A percentile compares a stretch with the other conserved stretches of the same genome.
Evolutionary conservation across 2,329 filamentous ascomycete species (phyloP).

Genomic region (Aspergillus proliferans): DNA sequence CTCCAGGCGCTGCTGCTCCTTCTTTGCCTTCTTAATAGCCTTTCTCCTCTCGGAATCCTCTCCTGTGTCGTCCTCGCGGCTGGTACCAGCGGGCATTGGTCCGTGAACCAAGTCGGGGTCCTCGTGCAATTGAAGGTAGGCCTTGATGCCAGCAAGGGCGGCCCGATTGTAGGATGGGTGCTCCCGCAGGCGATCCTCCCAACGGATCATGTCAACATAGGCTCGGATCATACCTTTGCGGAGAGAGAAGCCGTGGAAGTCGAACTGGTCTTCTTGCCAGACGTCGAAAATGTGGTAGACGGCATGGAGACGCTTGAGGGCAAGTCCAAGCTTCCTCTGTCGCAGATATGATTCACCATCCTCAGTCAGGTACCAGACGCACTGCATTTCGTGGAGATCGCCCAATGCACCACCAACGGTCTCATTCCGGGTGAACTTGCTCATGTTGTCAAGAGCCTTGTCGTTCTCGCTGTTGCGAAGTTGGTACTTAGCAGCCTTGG

Average conservation of each 20-base stretch:
- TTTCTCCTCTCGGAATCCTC: constrained; percentile 70
- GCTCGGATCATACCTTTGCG: constrained; percentile 91
- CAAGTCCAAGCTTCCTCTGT: constrained; percentile 73
- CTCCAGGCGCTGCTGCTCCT: constrained; percentile 67
- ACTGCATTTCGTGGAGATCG: constrained; percentile 96
- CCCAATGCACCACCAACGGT: constrained; percentile 79
- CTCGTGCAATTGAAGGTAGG: constrained; percentile 76
- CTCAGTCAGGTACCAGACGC: constrained; percentile 92
- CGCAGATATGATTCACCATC: constrained; percentile 85
- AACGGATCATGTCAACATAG: constrained; percentile 92
- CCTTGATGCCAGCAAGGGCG: constrained; percentile 70
- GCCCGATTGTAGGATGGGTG: constrained; percentile 89
- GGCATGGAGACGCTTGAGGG: constrained; percentile 84
- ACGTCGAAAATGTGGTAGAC: constrained; percentile 91
- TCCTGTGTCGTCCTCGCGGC: constrained; percentile 44
- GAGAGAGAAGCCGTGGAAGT: constrained; percentile 97
- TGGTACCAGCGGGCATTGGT: constrained; percentile 50
- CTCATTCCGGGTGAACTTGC: constrained; percentile 89
- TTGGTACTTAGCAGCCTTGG: constrained; percentile 95
- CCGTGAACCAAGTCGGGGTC: constrained; percentile 62
- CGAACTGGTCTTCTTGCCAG: constrained; percentile 98
- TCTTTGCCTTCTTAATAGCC: constrained; percentile 82
- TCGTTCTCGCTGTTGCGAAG: constrained; percentile 88
- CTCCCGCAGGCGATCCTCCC: constrained; percentile 86
- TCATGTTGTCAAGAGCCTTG: constrained; percentile 77